Evolutionary conservation across 352 stramenopile species (phyloP).

Genomic region (Globisporangium okanoganense): DNA sequence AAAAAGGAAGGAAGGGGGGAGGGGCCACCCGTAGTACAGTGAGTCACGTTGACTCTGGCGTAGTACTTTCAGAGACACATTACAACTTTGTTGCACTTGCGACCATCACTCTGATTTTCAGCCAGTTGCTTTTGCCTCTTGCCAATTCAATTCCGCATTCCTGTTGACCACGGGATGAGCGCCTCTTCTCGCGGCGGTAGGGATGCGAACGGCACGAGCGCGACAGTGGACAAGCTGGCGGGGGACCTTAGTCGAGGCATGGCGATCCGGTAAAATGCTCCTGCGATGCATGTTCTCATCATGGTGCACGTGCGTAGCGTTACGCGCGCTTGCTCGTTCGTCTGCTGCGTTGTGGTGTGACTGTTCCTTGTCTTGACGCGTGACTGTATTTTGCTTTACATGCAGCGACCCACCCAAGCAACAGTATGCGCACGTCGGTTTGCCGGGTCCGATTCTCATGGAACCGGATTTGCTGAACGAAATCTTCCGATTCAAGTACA

Average conservation of each 20-base stretch:
- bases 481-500: slow-evolving; percentile 46
- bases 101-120: background rate
- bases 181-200: background rate
- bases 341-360: background rate
- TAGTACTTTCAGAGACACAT: background rate
- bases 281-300: background rate
- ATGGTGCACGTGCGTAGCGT: background rate
- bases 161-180: background rate
- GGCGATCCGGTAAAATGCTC: background rate
- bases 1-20: slow-evolving; percentile 1
- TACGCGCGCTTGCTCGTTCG: background rate
- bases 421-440: background rate
- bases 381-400: background rate
- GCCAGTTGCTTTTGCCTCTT: too few relatives aligned
- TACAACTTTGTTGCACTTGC: background rate
- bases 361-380: background rate
- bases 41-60: background rate
- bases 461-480: slow-evolving; percentile 21
- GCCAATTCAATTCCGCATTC: background rate
- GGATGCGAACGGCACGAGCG: background rate
- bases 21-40: slow-evolving; percentile 1
- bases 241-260: background rate
- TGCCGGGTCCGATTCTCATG: background rate
- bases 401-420: background rate
- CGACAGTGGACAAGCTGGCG: background rate